Evolutionary conservation across 1,139 yeast genomes (phyloP).

Genomic region (Zygosaccharomyces sapae): DNA sequence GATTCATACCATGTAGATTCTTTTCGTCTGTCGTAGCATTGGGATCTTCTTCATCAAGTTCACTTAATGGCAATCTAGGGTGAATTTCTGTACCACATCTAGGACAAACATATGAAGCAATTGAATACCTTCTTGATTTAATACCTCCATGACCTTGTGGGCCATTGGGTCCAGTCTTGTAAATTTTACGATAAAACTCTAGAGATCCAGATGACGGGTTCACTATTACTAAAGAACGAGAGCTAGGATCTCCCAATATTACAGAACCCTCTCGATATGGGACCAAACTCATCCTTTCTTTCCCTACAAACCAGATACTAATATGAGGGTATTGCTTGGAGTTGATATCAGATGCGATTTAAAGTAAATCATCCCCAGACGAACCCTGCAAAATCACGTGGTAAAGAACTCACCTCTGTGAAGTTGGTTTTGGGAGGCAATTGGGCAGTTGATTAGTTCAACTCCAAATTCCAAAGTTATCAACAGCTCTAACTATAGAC

Average conservation of each 20-base stretch:
- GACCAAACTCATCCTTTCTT: slow-evolving; percentile 27
- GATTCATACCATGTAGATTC: slow-evolving; percentile 9
- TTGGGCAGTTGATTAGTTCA: too few relatives aligned
- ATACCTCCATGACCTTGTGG: slow-evolving; percentile 5
- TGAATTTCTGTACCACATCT: slow-evolving; percentile 22
- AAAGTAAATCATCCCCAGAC: neutral
- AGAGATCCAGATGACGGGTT: slow-evolving; percentile 29
- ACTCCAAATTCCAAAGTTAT: too few relatives aligned
- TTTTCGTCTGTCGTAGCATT: neutral
- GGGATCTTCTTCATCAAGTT: neutral
- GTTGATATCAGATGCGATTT: neutral
- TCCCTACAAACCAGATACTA: neutral
- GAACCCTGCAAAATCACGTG: neutral
- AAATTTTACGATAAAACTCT: slow-evolving; percentile 23
- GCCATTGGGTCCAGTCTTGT: slow-evolving; percentile 7
- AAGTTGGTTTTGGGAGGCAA: neutral
- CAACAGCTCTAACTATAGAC: too few relatives aligned
- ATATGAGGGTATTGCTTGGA: neutral
- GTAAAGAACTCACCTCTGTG: neutral
- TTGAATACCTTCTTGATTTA: slow-evolving; percentile 8
- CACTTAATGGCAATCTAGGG: slow-evolving; percentile 5
- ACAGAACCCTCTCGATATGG: slow-evolving; percentile 31
- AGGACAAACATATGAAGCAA: slow-evolving; percentile 19
- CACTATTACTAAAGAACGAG: slow-evolving; percentile 30
- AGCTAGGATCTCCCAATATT: slow-evolving; percentile 30